phyloP scores from a whole-genome alignment of 2,329 filamentous ascomycete genomes.

The Hypoxylon sp. region DNA sequence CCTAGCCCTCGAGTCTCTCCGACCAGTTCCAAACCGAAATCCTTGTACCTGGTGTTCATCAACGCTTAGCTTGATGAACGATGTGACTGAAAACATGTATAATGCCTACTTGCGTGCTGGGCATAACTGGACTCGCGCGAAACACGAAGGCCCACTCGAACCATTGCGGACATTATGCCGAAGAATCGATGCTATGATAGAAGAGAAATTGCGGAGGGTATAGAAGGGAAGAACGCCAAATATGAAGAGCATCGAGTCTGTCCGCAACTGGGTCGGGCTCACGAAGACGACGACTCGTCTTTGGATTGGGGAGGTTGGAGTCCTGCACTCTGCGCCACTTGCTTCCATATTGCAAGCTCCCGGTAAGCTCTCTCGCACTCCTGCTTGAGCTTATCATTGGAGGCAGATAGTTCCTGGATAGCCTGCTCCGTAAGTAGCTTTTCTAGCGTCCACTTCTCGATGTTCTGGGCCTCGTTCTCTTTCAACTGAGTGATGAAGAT shows the following conservation, averaged over 20 bases:
- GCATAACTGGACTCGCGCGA: not conserved
- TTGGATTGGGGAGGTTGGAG: conserved; percentile 63
- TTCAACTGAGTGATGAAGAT: conserved; percentile 95
- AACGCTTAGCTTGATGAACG: conserved; percentile 20
- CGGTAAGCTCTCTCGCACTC: conserved; percentile 84
- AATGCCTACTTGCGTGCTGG: conserved; percentile 11
- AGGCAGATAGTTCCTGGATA: conserved; percentile 87
- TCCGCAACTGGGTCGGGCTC: conserved; percentile 13
- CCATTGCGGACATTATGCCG: conserved; percentile 15
- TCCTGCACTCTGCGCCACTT: conserved; percentile 73
- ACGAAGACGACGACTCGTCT: conserved; percentile 55
- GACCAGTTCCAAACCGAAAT: conserved; percentile 26
- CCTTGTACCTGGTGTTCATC: conserved; percentile 29
- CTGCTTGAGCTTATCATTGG: conserved; percentile 87
- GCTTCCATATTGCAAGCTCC: conserved; percentile 85
- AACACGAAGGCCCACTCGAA: not conserved
- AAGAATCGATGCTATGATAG: conserved; percentile 34
- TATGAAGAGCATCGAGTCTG: conserved; percentile 36
- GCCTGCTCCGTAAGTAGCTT: conserved; percentile 92
- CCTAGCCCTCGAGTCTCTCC: conserved; percentile 31
- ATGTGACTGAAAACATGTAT: conserved; percentile 22
- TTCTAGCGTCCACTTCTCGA: conserved; percentile 93
- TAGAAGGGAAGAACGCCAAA: conserved; percentile 41
- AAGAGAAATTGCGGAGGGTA: conserved; percentile 40
- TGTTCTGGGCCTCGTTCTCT: conserved; percentile 93